Percentiles rank a stretch among this genome's conserved stretches.
phyloP scores from a whole-genome alignment of 805 yeast genomes.

The Kazachstania psychrophila region DNA sequence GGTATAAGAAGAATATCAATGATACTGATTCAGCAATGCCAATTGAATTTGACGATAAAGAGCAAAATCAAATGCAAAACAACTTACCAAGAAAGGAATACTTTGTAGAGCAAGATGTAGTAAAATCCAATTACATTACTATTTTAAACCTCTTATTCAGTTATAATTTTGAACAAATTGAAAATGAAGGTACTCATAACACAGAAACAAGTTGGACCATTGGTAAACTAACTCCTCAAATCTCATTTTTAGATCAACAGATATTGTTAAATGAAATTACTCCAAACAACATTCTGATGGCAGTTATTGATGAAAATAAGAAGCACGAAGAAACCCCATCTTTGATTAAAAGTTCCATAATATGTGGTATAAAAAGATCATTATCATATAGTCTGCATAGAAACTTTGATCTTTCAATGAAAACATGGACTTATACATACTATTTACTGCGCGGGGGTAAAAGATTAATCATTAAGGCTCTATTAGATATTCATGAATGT shows the following conservation, averaged over 20 bases:
- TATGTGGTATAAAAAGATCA: slow-evolving; percentile 63
- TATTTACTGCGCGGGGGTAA: slow-evolving; percentile 59
- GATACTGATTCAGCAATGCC: slow-evolving; percentile 30
- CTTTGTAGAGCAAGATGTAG: slow-evolving; percentile 35
- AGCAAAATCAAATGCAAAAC: slow-evolving; percentile 56
- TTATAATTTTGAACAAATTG: slow-evolving; percentile 65
- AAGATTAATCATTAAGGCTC: slow-evolving; percentile 47
- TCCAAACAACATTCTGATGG: not conserved
- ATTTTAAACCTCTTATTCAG: slow-evolving; percentile 62
- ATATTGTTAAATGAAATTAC: slow-evolving; percentile 29
- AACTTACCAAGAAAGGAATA: slow-evolving; percentile 55
- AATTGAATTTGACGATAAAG: slow-evolving; percentile 48
- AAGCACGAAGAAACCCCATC: slow-evolving; percentile 6
- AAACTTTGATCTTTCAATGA: slow-evolving; percentile 47
- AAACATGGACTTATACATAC: slow-evolving; percentile 71
- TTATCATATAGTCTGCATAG: slow-evolving; percentile 75
- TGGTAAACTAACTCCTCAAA: slow-evolving; percentile 76
- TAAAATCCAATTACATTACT: slow-evolving; percentile 50
- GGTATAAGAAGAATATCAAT: slow-evolving; percentile 36
- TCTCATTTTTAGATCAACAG: slow-evolving; percentile 60
- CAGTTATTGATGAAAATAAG: slow-evolving; percentile 5
- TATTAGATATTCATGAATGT: slow-evolving; percentile 56
- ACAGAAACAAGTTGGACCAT: slow-evolving; percentile 92
- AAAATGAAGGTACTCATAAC: slow-evolving; percentile 59
- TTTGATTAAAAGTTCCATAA: slow-evolving; percentile 42